phyloP scores from a whole-genome alignment of 768 basidiomycete species.

The Hortiboletus flavorubellus region DNA sequence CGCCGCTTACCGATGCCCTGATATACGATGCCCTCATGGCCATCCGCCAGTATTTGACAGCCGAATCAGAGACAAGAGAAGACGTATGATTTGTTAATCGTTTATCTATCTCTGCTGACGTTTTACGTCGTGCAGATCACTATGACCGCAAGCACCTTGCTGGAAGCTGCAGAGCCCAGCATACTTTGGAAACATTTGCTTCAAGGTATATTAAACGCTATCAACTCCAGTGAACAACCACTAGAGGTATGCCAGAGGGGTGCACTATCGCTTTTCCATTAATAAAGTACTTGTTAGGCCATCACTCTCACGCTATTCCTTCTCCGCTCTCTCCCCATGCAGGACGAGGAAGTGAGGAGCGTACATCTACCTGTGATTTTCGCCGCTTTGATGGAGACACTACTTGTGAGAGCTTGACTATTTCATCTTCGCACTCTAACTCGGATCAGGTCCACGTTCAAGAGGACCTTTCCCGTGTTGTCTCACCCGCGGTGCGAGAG shows the following conservation, averaged over 20 bases:
- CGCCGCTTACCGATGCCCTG: slow-evolving; percentile 69
- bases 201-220: slow-evolving; percentile 49
- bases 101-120: not conserved
- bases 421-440: slow-evolving; percentile 1
- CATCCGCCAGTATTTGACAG: slow-evolving; percentile 53
- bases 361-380: slow-evolving; percentile 83
- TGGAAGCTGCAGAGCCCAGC: slow-evolving; percentile 90
- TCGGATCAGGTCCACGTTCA: slow-evolving; percentile 35
- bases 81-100: slow-evolving; percentile 46
- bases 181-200: slow-evolving; percentile 83
- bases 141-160: slow-evolving; percentile 83
- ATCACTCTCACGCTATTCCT: slow-evolving; percentile 70
- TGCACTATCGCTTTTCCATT: not conserved
- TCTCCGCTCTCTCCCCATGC: slow-evolving; percentile 63
- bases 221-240: slow-evolving; percentile 40
- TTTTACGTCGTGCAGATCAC: slow-evolving; percentile 44
- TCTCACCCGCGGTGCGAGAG: slow-evolving; percentile 38
- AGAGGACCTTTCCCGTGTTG: slow-evolving; percentile 34
- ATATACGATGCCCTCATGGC: slow-evolving; percentile 79
- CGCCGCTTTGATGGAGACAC: slow-evolving; percentile 57
- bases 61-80: slow-evolving; percentile 50
- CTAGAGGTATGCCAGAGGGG: slow-evolving; percentile 45
- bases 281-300: slow-evolving; percentile 41
- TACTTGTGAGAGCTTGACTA: slow-evolving; percentile 48
- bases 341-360: slow-evolving; percentile 84